Percentiles rank a stretch among this genome's conserved stretches.
phyloP scores from a whole-genome alignment of 169 alveolate genomes.

The Theileria sp. region DNA sequence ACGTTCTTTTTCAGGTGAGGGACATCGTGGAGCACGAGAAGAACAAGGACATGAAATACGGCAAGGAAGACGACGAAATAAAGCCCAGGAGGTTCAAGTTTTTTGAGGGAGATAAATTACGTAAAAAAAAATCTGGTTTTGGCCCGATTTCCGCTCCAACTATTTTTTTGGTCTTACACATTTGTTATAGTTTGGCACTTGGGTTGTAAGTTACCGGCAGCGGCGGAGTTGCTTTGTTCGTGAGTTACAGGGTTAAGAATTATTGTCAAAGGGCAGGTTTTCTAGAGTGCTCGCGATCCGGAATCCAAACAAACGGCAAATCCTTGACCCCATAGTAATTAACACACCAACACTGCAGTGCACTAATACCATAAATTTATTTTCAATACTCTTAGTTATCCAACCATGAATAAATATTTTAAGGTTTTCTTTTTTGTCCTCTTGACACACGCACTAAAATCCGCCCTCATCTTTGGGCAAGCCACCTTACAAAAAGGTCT shows the following conservation, averaged over 20 bases:
- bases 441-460: slow-evolving; percentile 4
- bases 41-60: background rate
- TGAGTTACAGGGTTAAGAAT: background rate
- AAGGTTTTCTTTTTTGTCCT: slow-evolving; percentile 7
- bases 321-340: slow-evolving; percentile 6
- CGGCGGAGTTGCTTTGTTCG: background rate
- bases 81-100: background rate
- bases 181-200: background rate
- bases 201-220: background rate
- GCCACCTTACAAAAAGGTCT: background rate
- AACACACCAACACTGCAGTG: slow-evolving; percentile 19
- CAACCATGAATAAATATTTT: slow-evolving; percentile 1
- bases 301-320: background rate
- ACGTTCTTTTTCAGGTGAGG: background rate
- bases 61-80: background rate
- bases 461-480: background rate
- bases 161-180: background rate
- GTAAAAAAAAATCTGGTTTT: slow-evolving; percentile 4
- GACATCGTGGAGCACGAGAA: background rate
- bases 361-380: slow-evolving; percentile 4
- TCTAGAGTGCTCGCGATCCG: background rate
- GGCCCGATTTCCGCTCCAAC: background rate
- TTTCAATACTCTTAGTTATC: background rate
- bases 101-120: background rate
- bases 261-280: background rate